Base-by-base conservation (phyloP, 345 rosid genomes). In the Trapa bicornis region DNA sequence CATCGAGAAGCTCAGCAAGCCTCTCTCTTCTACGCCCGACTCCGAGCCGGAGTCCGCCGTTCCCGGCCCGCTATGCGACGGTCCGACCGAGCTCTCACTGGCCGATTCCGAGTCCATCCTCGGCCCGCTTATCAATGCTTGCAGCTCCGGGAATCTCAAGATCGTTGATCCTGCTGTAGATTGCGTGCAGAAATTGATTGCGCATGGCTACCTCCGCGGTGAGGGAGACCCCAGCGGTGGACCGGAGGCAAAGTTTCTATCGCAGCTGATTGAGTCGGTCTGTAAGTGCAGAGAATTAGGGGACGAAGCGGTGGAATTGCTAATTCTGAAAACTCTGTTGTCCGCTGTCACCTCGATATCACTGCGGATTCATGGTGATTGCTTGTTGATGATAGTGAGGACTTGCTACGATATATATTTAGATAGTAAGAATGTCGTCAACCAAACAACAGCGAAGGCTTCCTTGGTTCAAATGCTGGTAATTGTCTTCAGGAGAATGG, bases 401-500 rank as follows among this genome's bases (percentile, higher is more conserved):
- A 91, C 97, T 68, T 94, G 96, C 60, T 94, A 94, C 58, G 99
- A 93, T 73, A 86, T 91, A 61, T 94, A 94, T 77, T 70, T 94
- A 47, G 99, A 90, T 17, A 89, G 99, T 77, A 85, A 87, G 76
- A 94, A 94, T 75, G 85, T 76, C 67, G 93, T 94, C 47, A 94
- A 91, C 71, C 96, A 94, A 76, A 91, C 93, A 1, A 94, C 99
- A 0, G 97, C 99, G 0, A 94, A 91, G 75, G 99, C 99, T 5
- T 94, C 99, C 1, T 76, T 94, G 72, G 87, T 94, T 38, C 99
- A 94, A 79, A 94, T 94, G 96, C 70, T 91, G 72, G 99, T 94
- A 68, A 94, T 94, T 73, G 93, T 94, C 67, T 94, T 94, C 73
- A 72, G 99, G 83, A 83, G 99, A 69, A 94, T 94, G 99, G 99